Percentiles rank a stretch among this genome's conserved stretches.
phyloP scores from a whole-genome alignment of 345 rosid genomes.

The Triadica sebifera region DNA sequence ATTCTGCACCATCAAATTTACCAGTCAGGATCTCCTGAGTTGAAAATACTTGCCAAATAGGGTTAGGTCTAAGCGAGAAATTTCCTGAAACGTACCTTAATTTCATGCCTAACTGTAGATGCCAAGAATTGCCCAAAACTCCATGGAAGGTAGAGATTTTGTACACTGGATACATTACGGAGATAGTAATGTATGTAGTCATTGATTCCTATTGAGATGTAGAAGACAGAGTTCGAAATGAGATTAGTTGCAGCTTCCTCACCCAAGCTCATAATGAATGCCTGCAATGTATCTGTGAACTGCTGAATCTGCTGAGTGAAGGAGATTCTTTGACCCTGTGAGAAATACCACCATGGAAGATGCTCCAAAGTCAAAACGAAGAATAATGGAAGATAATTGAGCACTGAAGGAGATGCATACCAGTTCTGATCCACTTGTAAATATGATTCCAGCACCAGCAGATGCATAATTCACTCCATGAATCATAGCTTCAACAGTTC shows the following conservation, averaged over 20 bases:
- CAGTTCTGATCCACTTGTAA: slow-evolving; percentile 79
- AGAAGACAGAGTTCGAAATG: slow-evolving; percentile 64
- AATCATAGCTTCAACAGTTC: slow-evolving; percentile 55
- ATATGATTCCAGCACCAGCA: slow-evolving; percentile 85
- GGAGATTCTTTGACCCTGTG: slow-evolving; percentile 81
- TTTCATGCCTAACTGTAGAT: slow-evolving; percentile 52
- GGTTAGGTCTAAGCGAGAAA: no score
- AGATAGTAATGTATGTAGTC: slow-evolving; percentile 92
- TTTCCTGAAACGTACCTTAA: slow-evolving; percentile 44
- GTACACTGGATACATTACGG: slow-evolving; percentile 66
- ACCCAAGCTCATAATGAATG: slow-evolving; percentile 59
- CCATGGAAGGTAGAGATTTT: slow-evolving; percentile 77
- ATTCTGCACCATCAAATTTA: slow-evolving; percentile 46
- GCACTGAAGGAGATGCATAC: slow-evolving; percentile 29
- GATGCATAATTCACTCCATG: slow-evolving; percentile 87
- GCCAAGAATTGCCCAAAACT: slow-evolving; percentile 79
- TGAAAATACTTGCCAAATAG: no score
- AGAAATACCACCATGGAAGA: not conserved
- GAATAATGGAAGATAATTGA: not conserved
- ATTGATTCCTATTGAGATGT: slow-evolving; percentile 78
- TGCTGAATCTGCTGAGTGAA: slow-evolving; percentile 51
- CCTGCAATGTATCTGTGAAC: slow-evolving; percentile 58
- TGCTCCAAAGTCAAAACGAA: not conserved
- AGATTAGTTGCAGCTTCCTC: slow-evolving; percentile 50
- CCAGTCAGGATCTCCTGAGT: not conserved